phyloP scores from a whole-genome alignment of 306 rosid genomes.

The Lathyrus sativus region DNA sequence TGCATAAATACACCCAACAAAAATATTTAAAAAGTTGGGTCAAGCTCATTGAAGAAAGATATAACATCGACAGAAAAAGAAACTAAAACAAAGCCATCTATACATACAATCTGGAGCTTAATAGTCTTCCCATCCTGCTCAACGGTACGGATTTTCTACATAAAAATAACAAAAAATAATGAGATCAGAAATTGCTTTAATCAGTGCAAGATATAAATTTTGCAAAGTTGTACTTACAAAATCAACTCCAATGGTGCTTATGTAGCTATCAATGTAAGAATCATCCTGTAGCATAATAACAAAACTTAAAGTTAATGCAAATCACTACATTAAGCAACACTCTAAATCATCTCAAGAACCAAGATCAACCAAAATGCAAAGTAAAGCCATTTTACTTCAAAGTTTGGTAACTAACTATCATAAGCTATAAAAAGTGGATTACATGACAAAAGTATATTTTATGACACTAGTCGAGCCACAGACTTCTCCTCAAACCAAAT shows the following conservation, averaged over 20 bases:
- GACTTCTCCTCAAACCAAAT: background rate
- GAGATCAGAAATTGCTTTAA: slow-evolving; percentile 27
- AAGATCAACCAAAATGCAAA: slow-evolving; percentile 23
- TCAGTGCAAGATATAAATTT: slow-evolving; percentile 7
- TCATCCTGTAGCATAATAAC: slow-evolving; percentile 64
- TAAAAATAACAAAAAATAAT: slow-evolving; percentile 17
- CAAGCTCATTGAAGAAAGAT: slow-evolving; percentile 4
- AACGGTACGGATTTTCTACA: slow-evolving; percentile 56
- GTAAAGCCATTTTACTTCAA: slow-evolving; percentile 7
- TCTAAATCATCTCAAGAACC: slow-evolving; percentile 22
- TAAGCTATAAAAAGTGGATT: slow-evolving; percentile 4
- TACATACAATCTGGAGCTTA: slow-evolving; percentile 55
- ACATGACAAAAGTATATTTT: background rate
- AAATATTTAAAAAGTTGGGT: background rate
- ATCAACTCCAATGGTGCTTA: slow-evolving; percentile 98
- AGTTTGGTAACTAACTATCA: background rate
- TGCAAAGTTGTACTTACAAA: slow-evolving; percentile 63
- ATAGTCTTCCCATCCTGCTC: slow-evolving; percentile 61
- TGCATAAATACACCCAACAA: slow-evolving; percentile 7
- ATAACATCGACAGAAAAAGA: slow-evolving; percentile 18
- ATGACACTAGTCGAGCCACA: background rate
- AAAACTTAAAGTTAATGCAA: slow-evolving; percentile 15
- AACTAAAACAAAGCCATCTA: slow-evolving; percentile 14
- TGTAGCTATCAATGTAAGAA: slow-evolving; percentile 93
- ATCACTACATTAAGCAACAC: slow-evolving; percentile 12